A percentile compares a stretch with the other conserved stretches of the same genome.
phyloP scores from a whole-genome alignment of 2,329 filamentous ascomycete genomes.

The Leptographium lundbergii region DNA sequence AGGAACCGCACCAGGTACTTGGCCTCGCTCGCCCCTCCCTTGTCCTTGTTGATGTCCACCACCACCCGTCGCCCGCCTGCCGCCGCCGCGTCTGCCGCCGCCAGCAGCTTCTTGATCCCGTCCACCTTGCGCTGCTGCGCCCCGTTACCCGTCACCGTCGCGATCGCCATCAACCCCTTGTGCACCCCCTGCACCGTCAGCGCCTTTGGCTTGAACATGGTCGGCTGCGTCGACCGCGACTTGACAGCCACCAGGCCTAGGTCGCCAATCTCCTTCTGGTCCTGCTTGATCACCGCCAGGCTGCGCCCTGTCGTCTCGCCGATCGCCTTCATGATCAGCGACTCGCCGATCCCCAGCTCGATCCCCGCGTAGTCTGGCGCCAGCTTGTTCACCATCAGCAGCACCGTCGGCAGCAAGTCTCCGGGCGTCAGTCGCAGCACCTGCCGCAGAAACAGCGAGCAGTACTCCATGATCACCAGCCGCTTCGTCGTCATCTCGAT shows the following conservation, averaged over 20 bases:
- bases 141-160: slow-evolving; percentile 73
- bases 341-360: slow-evolving; percentile 96
- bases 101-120: slow-evolving; percentile 91
- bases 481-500: slow-evolving; percentile 92
- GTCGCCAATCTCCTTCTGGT: slow-evolving; percentile 94
- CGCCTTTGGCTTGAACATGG: slow-evolving; percentile 95
- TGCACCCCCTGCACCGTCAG: slow-evolving; percentile 80
- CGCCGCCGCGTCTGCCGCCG: slow-evolving; percentile 61
- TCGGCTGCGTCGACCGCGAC: slow-evolving; percentile 86
- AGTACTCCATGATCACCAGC: slow-evolving; percentile 76
- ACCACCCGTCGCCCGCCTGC: slow-evolving; percentile 24
- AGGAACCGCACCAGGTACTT: slow-evolving; percentile 89
- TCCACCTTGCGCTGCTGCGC: slow-evolving; percentile 86
- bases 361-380: slow-evolving; percentile 94
- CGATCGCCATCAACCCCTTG: slow-evolving; percentile 76
- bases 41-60: slow-evolving; percentile 87
- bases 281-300: slow-evolving; percentile 78
- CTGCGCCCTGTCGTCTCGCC: slow-evolving; percentile 87
- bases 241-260: slow-evolving; percentile 90
- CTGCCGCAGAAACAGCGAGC: slow-evolving; percentile 81
- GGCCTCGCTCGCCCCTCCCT: slow-evolving; percentile 86
- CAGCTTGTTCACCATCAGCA: slow-evolving; percentile 96
- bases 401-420: slow-evolving; percentile 75
- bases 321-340: slow-evolving; percentile 96
- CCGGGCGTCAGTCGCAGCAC: slow-evolving; percentile 83